A percentile compares a stretch with the other conserved stretches of the same genome.
phyloP scores from a whole-genome alignment of 140 eudicot species.

The Anethum foeniculum region DNA sequence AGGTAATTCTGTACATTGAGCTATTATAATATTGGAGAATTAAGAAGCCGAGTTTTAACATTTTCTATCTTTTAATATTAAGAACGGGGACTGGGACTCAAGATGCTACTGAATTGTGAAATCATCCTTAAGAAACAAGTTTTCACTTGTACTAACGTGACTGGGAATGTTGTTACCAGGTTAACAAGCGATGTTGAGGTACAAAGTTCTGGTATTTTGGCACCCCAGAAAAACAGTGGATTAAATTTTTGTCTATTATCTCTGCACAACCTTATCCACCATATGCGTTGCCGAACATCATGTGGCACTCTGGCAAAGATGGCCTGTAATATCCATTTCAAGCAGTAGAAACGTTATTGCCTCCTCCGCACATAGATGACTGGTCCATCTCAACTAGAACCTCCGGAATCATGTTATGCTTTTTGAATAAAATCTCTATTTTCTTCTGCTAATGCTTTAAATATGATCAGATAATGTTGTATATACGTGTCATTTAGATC shows the following conservation, averaged over 20 bases:
- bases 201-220: not conserved
- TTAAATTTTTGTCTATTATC: not conserved
- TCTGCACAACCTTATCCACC: no score
- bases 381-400: not conserved
- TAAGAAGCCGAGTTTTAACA: no score
- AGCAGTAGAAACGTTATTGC: not conserved
- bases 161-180: not conserved
- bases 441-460: not conserved
- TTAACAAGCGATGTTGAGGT: not conserved
- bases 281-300: not conserved
- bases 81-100: no score
- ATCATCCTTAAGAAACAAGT: no score
- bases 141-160: no score
- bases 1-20: no score
- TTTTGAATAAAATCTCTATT: no score
- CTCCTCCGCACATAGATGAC: no score
- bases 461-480: not conserved
- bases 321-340: not conserved
- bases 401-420: not conserved
- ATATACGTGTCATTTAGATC: not conserved
- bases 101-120: no score
- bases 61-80: no score
- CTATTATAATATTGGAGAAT: no score
- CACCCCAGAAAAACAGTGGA: not conserved
- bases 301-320: not conserved